phyloP scores from a whole-genome alignment of 2,329 filamentous ascomycete species.

The Ascochyta fabae region DNA sequence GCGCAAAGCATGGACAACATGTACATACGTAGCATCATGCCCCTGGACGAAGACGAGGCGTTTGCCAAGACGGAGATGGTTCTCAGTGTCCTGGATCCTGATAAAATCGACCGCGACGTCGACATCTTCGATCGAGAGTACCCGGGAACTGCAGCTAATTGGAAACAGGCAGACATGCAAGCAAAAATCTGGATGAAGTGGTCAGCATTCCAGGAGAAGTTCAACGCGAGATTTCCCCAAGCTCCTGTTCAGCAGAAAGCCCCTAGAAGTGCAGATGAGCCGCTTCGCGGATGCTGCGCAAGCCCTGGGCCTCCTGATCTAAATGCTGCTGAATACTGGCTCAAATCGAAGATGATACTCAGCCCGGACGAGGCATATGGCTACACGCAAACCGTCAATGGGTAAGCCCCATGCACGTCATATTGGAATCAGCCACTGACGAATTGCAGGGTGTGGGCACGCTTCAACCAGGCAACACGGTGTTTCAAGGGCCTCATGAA shows the following conservation, averaged over 20 bases:
- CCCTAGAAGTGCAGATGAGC: conserved; percentile 9
- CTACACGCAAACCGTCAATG: conserved; percentile 55
- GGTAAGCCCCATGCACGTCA: conserved; percentile 55
- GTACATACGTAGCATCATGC: conserved; percentile 70
- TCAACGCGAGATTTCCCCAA: conserved; percentile 27
- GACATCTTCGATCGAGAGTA: conserved; percentile 61
- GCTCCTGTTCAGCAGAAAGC: not conserved
- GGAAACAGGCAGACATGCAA: conserved; percentile 23
- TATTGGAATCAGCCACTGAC: not conserved
- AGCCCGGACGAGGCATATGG: conserved; percentile 66
- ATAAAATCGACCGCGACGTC: conserved; percentile 30
- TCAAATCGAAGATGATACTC: conserved; percentile 68
- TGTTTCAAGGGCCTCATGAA: conserved; percentile 77
- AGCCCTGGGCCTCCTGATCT: conserved; percentile 23
- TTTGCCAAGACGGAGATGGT: conserved; percentile 66
- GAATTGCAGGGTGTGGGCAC: conserved; percentile 57
- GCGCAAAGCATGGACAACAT: conserved; percentile 61
- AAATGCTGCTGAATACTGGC: conserved; percentile 57
- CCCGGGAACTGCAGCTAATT: conserved; percentile 36
- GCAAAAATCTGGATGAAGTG: conserved; percentile 54
- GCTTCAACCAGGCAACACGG: conserved; percentile 72
- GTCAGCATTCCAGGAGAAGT: conserved; percentile 51
- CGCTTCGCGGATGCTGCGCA: conserved; percentile 19
- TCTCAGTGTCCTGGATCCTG: conserved; percentile 59
- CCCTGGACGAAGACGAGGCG: conserved; percentile 53